phyloP scores from a whole-genome alignment of 2,329 filamentous ascomycete species.

The Rutstroemia sydowiana region DNA sequence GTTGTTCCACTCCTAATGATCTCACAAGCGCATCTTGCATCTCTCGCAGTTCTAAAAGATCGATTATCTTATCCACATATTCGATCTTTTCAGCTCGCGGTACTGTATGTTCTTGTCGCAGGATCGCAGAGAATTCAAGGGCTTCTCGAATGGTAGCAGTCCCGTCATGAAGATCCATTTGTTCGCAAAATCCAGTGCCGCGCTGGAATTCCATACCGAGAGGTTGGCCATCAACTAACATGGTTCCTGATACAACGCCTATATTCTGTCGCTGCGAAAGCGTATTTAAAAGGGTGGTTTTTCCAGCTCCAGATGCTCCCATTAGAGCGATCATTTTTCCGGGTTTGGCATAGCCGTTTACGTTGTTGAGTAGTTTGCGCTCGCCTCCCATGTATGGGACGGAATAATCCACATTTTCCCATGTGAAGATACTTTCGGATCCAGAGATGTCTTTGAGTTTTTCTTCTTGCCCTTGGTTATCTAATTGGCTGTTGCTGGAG shows the following conservation, averaged over 20 bases:
- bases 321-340: conserved; percentile 72
- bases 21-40: conserved; percentile 61
- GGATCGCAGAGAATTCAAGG: conserved; percentile 59
- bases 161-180: conserved; percentile 64
- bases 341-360: conserved; percentile 73
- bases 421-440: conserved; percentile 62
- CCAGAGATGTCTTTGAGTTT: conserved; percentile 41
- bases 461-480: conserved; percentile 32
- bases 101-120: conserved; percentile 50
- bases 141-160: conserved; percentile 62
- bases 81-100: conserved; percentile 54
- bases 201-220: conserved; percentile 59
- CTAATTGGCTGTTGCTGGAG: conserved; percentile 18
- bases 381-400: conserved; percentile 60
- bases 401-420: conserved; percentile 63
- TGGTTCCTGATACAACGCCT: conserved; percentile 54
- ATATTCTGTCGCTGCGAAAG: conserved; percentile 62
- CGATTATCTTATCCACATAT: conserved; percentile 60
- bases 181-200: conserved; percentile 64
- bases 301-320: conserved; percentile 75
- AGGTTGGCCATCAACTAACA: conserved; percentile 61
- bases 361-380: conserved; percentile 56
- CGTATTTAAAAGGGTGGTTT: conserved; percentile 76
- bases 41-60: conserved; percentile 56
- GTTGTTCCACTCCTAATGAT: conserved; percentile 52